Base-by-base conservation (phyloP, 2,329 filamentous ascomycete species). In the Paecilomyces sp. region DNA sequence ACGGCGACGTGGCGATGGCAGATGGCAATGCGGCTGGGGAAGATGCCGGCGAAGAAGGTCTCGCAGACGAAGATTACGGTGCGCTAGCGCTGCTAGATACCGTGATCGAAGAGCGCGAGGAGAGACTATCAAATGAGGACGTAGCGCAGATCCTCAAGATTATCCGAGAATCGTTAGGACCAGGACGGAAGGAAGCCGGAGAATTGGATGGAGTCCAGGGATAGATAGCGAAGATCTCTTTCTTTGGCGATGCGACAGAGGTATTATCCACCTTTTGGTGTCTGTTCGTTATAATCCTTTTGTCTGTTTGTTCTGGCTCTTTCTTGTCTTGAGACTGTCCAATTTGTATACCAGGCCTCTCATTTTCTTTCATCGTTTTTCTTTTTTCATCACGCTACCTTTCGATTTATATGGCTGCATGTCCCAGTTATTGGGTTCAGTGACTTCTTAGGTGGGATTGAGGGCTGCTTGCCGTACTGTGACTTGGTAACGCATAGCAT, bases 31-130 rank as follows among this genome's bases (percentile, higher is more conserved):
- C 30, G 6, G 60, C 55, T 15, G 62, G 60, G 52, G 58, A 65
- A 57, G 61, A 59, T 9, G 61, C 61, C 52, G 60, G 58, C 50
- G 18, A 70, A 66, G 56, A 61, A 58, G n/a, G 60, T 31, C 51
- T 60, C 53, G 64, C 65, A 50, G 70, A 68, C 30, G 70, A 70
- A 15, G 71, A 74, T 66, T 72, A 71, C 41, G 71, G 71, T 9
- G 70, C 74, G 28, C 61, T 73, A 56, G 74, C 72, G 31, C 60
- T 77, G 57, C 64, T 78, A 56, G 73, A 77, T 64, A 68, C 70
- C 47, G 69, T 79, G 28, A 72, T 79, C 66, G 76, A 79, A 64
- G 76, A 78, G 65, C 63, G 74, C 12, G 75, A 77, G 63, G 70
- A 74, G 62, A 67, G 77, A 51, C 67, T 79, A 50, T 68, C 66